Conservation (phyloP, 1,284 basidiomycete genomes). For the Rhizoctonia solani region DNA sequence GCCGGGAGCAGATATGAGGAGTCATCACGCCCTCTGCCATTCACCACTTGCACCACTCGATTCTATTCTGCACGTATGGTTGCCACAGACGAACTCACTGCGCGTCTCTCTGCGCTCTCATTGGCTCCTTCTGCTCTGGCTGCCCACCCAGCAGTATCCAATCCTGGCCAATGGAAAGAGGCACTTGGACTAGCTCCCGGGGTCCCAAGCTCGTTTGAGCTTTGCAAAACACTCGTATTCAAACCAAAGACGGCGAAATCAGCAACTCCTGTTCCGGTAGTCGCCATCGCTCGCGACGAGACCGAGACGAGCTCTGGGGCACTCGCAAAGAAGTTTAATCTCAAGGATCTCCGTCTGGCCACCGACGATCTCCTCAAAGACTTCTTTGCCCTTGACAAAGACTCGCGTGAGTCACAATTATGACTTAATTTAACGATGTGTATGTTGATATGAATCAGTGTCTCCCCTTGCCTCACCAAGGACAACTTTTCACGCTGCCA, state of each 20-base stretch:
- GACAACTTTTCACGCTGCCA: conserved; percentile 76
- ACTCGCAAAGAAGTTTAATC: conserved; percentile 79
- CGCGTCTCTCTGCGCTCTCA: conserved; percentile 32
- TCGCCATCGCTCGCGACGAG: conserved; percentile 83
- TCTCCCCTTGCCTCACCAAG: conserved; percentile 75
- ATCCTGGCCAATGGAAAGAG: conserved; percentile 70
- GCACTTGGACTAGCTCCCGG: conserved; percentile 51
- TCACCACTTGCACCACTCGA: background rate
- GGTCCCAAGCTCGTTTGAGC: conserved; percentile 61
- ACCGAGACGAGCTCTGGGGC: conserved; percentile 78
- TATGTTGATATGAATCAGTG: conserved; percentile 53
- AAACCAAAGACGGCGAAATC: conserved; percentile 91
- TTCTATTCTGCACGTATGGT: conserved; percentile 22
- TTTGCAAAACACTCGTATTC: conserved; percentile 84
- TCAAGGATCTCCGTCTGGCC: conserved; percentile 91
- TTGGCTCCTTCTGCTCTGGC: conserved; percentile 43
- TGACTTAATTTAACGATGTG: background rate
- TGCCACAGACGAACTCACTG: conserved; percentile 27
- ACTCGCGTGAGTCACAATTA: conserved; percentile 66
- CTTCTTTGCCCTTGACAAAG: conserved; percentile 84
- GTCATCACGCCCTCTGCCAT: conserved; percentile 32
- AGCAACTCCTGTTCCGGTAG: conserved; percentile 80
- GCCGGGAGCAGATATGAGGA: conserved; percentile 32
- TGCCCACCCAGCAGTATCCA: conserved; percentile 59
- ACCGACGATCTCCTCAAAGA: conserved; percentile 84